These are phyloP conservation scores for Didymellaceae sp. DNA, from an alignment of 2,329 filamentous ascomycete species.

Conservation along the genomic window DNA sequence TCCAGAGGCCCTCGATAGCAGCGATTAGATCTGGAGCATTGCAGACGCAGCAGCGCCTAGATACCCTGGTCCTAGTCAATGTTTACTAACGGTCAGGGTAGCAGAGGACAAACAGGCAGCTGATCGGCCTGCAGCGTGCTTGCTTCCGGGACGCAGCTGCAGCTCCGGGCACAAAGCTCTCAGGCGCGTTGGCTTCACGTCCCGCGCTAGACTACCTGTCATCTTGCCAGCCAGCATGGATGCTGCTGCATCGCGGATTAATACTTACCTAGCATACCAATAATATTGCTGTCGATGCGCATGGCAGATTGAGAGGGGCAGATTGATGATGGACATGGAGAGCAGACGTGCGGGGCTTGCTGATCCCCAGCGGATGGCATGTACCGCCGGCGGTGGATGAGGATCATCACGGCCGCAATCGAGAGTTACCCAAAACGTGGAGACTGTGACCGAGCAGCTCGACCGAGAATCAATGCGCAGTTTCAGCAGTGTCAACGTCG, in stretches of 20 bases:
- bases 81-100: no score
- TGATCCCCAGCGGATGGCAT: conserved; percentile 10
- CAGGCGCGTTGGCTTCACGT: conserved; percentile 21
- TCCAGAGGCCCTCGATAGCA: neutral
- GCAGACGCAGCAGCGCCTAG: neutral
- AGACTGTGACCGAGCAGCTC: neutral
- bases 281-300: neutral
- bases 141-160: conserved; percentile 22
- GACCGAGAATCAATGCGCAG: no score
- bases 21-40: neutral
- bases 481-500: no score
- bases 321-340: neutral
- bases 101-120: no score
- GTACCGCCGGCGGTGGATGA: conserved; percentile 3
- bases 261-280: no score
- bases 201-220: conserved; percentile 12
- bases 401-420: conserved; percentile 1
- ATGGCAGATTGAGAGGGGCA: conserved; percentile 1
- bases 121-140: no score
- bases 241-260: conserved; percentile 3
- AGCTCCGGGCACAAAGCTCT: conserved; percentile 24
- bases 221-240: conserved; percentile 9
- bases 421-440: conserved; percentile 3
- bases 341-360: conserved; percentile 11
- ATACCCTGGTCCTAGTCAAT: neutral